phyloP scores from a whole-genome alignment of 305 asterid species.

The Rubia tinctorum region DNA sequence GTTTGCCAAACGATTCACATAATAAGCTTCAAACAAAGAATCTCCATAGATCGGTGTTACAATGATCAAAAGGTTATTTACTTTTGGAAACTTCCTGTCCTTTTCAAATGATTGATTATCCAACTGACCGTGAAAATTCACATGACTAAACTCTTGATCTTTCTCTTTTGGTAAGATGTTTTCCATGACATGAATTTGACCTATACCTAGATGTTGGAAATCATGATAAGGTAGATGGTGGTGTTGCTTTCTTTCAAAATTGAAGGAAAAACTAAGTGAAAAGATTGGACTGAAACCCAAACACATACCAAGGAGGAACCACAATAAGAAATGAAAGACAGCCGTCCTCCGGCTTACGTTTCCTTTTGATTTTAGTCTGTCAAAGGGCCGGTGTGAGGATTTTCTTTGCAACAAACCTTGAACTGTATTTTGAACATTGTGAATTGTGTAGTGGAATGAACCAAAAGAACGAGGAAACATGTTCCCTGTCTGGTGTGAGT shows the following conservation, averaged over 20 bases:
- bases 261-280: conserved; percentile 35
- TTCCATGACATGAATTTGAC: conserved; percentile 2
- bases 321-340: conserved; percentile 48
- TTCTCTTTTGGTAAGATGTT: conserved; percentile 18
- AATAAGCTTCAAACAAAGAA: conserved; percentile 46
- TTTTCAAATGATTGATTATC: conserved; percentile 20
- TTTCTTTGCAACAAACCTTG: conserved; percentile 49
- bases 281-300: conserved; percentile 58
- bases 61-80: conserved; percentile 57
- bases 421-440: conserved; percentile 39
- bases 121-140: neutral
- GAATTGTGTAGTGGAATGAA: conserved; percentile 47
- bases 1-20: conserved; percentile 55
- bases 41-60: conserved; percentile 55
- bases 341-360: conserved; percentile 55
- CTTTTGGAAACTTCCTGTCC: conserved; percentile 15
- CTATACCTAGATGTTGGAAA: conserved; percentile 27
- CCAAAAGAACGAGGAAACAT: conserved; percentile 36
- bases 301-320: conserved; percentile 56
- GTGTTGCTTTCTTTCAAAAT: conserved; percentile 30
- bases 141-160: conserved; percentile 22
- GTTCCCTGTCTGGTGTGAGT: conserved; percentile 29
- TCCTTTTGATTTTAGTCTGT: conserved; percentile 58
- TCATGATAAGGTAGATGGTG: conserved; percentile 41
- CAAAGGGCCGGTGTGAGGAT: conserved; percentile 42